These are phyloP conservation scores for Myochromella boudieri DNA, from an alignment of 768 basidiomycete genomes.

Conservation along the genomic window DNA sequence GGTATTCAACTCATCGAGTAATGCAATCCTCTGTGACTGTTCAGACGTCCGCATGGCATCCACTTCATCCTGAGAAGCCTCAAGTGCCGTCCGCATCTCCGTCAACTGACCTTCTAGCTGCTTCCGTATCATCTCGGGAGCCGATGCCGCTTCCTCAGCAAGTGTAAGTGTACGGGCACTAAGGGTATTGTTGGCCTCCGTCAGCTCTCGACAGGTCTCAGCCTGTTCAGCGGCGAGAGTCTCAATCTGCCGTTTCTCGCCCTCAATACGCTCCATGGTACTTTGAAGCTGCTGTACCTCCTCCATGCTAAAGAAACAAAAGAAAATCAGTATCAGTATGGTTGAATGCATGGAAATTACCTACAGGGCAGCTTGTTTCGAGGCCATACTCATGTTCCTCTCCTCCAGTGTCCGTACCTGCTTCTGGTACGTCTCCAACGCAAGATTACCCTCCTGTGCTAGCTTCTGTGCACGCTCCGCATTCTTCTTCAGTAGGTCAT, in stretches of 20 bases:
- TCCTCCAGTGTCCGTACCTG: constrained; percentile 83
- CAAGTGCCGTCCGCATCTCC: constrained; percentile 60
- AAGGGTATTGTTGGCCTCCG: constrained; percentile 76
- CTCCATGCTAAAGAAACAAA: constrained; percentile 49
- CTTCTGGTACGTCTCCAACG: constrained; percentile 88
- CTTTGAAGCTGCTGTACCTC: constrained; percentile 63
- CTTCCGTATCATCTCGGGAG: constrained; percentile 55
- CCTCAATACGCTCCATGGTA: constrained; percentile 54
- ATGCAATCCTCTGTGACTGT: constrained; percentile 76
- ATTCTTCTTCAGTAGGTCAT: constrained; percentile 89
- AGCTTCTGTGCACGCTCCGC: constrained; percentile 90
- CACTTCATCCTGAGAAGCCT: constrained; percentile 66
- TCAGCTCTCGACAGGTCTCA: constrained; percentile 69
- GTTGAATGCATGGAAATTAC: constrained; percentile 20
- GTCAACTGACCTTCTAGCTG: constrained; percentile 66
- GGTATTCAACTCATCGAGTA: constrained; percentile 87
- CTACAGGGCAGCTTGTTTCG: constrained; percentile 58
- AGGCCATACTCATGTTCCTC: constrained; percentile 53
- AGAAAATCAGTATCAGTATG: constrained; percentile 17
- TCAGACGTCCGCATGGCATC: constrained; percentile 68
- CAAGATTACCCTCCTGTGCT: constrained; percentile 75
- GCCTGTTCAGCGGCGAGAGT: constrained; percentile 67
- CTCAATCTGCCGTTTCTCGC: constrained; percentile 73
- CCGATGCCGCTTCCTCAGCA: constrained; percentile 64
- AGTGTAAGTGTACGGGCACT: constrained; percentile 70